Percentiles rank a stretch among this genome's conserved stretches.
Conservation (phyloP, 169 alveolate species). For the Ichthyophthirius multifiliis region DNA sequence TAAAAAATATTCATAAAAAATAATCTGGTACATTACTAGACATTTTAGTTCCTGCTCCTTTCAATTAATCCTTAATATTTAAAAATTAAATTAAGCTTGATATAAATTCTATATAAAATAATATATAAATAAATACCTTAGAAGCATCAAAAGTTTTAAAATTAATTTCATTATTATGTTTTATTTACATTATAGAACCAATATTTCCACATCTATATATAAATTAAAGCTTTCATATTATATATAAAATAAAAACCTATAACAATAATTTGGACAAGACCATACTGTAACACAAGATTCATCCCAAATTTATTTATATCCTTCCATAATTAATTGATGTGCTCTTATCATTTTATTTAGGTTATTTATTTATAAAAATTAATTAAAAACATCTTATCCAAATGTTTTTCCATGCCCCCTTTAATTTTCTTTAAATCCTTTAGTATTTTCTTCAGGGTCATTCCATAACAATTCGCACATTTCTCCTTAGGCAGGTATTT, state of each 20-base stretch:
- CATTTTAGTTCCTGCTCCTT: constrained; percentile 18
- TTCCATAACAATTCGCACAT: constrained; percentile 85
- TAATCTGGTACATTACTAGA: constrained; percentile 26
- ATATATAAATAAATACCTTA: neutral
- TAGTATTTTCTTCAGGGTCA: constrained; percentile 88
- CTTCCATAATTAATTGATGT: constrained; percentile 80
- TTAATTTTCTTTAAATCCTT: constrained; percentile 58
- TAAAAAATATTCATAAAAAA: constrained; percentile 31
- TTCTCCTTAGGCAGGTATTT: constrained; percentile 84
- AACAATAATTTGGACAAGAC: constrained; percentile 83
- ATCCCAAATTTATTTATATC: constrained; percentile 71
- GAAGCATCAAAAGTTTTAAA: constrained; percentile 62
- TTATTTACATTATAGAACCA: constrained; percentile 64
- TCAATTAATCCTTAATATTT: neutral
- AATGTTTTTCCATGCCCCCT: constrained; percentile 85
- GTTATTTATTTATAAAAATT: constrained; percentile 65
- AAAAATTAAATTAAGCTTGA: neutral
- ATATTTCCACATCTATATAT: constrained; percentile 66
- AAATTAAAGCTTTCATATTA: neutral
- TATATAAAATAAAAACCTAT: constrained; percentile 34
- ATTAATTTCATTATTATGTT: constrained; percentile 49
- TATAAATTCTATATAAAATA: neutral
- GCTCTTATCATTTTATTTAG: constrained; percentile 64
- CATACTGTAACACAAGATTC: constrained; percentile 65
- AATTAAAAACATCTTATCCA: constrained; percentile 71